Evolutionary conservation across 2,329 filamentous ascomycete genomes (phyloP).

Genomic region (Penicillium janthinellum): DNA sequence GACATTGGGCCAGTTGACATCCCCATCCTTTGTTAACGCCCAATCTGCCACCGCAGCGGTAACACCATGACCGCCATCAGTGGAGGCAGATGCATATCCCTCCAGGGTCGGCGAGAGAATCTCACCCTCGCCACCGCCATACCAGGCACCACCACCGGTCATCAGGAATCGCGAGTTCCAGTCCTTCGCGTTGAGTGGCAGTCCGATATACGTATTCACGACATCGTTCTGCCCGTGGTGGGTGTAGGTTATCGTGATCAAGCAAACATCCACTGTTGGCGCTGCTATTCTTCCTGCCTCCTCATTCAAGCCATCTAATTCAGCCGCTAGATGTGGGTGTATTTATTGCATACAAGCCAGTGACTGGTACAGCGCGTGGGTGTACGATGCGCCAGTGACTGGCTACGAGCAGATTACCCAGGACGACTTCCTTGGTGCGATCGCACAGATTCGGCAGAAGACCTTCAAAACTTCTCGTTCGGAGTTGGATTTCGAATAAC

Average conservation of each 20-base stretch:
- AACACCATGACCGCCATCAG: slow-evolving; percentile 8
- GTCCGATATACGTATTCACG: slow-evolving; percentile 8
- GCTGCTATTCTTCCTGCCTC: background rate
- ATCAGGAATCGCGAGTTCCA: slow-evolving; percentile 14
- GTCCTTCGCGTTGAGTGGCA: background rate
- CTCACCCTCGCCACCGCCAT: slow-evolving; percentile 1
- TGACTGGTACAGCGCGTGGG: too few species aligned
- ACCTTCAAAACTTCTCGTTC: too few species aligned
- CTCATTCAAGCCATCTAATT: too few species aligned
- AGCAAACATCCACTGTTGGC: slow-evolving; percentile 8
- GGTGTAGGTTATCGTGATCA: slow-evolving; percentile 7
- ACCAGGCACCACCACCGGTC: slow-evolving; percentile 8
- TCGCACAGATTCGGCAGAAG: too few species aligned
- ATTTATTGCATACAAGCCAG: too few species aligned
- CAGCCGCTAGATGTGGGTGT: too few species aligned
- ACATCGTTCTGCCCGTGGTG: slow-evolving; percentile 1
- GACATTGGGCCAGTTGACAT: slow-evolving; percentile 10
- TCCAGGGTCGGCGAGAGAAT: slow-evolving; percentile 4
- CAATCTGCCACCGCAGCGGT: background rate
- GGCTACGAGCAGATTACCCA: too few species aligned
- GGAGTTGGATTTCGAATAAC: too few species aligned
- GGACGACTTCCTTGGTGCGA: too few species aligned
- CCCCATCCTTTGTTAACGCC: slow-evolving; percentile 2
- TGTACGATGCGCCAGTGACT: too few species aligned
- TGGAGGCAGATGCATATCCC: slow-evolving; percentile 9